A percentile compares a stretch with the other conserved stretches of the same genome.
Evolutionary conservation across 306 rosid species (phyloP).

Genomic region (Medicago ruthenica): DNA sequence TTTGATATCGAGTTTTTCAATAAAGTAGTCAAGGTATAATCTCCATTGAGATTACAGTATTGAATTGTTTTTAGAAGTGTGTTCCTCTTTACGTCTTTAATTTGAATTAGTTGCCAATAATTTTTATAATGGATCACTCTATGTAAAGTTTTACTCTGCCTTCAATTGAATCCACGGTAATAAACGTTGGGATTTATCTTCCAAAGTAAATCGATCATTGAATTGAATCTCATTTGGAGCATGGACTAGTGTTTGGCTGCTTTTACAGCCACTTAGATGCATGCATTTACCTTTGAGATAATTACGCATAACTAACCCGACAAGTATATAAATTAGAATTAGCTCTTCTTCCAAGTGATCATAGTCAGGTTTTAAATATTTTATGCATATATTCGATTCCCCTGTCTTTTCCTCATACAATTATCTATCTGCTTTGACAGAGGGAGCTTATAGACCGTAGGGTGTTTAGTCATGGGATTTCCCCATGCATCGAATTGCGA

Average conservation of each 20-base stretch:
- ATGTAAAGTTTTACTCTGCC: too few relatives aligned
- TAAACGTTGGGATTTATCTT: too few relatives aligned
- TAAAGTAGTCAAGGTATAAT: neutral
- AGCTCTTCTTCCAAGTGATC: neutral
- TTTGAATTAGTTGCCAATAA: too few relatives aligned
- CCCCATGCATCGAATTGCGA: slow-evolving; percentile 37
- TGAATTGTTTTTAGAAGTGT: too few relatives aligned
- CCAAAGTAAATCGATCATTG: too few relatives aligned
- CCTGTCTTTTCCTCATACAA: slow-evolving; percentile 40
- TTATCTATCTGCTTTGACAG: slow-evolving; percentile 12
- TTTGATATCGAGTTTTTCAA: too few relatives aligned
- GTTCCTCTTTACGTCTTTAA: too few relatives aligned
- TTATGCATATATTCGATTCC: slow-evolving; percentile 27
- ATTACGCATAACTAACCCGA: slow-evolving; percentile 12
- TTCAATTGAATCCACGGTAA: too few relatives aligned
- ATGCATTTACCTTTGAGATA: slow-evolving; percentile 28
- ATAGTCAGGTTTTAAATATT: slow-evolving; percentile 15
- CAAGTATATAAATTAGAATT: neutral
- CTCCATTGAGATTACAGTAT: neutral
- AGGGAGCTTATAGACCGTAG: slow-evolving; percentile 31
- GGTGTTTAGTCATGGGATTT: slow-evolving; percentile 12
- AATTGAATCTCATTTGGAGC: too few relatives aligned
- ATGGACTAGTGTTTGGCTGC: too few relatives aligned
- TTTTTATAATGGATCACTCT: too few relatives aligned
- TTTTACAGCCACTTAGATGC: slow-evolving; percentile 29